These are phyloP conservation scores for Amanita fuliginea DNA, from an alignment of 768 basidiomycete species.

Conservation along the genomic window DNA sequence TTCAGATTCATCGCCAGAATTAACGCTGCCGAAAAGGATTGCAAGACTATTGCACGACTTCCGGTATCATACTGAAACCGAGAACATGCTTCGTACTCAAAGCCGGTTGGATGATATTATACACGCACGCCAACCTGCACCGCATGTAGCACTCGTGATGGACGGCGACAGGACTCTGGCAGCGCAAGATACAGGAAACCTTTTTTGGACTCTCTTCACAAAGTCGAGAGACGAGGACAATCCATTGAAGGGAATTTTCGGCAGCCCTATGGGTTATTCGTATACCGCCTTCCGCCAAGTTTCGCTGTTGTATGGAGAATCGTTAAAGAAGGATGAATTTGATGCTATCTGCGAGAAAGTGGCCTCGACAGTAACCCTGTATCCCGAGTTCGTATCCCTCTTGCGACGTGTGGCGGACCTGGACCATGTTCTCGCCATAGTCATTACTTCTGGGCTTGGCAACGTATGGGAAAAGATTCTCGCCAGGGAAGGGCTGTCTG, in stretches of 20 bases:
- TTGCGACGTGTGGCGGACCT: conserved; percentile 6
- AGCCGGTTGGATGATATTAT: conserved; percentile 10
- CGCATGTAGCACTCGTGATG: conserved; percentile 11
- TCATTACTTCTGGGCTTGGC: conserved; percentile 12
- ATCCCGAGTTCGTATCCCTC: conserved; percentile 11
- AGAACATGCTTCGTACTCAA: conserved; percentile 11
- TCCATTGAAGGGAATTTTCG: conserved; percentile 13
- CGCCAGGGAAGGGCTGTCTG: conserved; percentile 9
- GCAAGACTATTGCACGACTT: conserved; percentile 10
- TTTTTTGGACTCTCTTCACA: conserved; percentile 11
- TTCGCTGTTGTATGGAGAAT: conserved; percentile 12
- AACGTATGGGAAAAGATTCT: conserved; percentile 12
- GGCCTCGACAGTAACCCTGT: conserved; percentile 9
- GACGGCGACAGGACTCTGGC: conserved; percentile 15
- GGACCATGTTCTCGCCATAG: conserved; percentile 7
- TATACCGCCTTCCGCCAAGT: conserved; percentile 14
- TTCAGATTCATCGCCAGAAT: conserved; percentile 1
- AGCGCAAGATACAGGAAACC: conserved; percentile 12
- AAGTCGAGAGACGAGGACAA: conserved; percentile 3
- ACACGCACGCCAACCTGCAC: neutral
- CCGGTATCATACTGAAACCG: conserved; percentile 8
- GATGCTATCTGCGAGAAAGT: conserved; percentile 11
- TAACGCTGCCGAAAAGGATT: conserved; percentile 6
- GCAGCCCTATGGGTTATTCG: conserved; percentile 14
- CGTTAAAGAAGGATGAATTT: conserved; percentile 9